A percentile compares a stretch with the other conserved stretches of the same genome.
Evolutionary conservation across 2,329 filamentous ascomycete species (phyloP).

Genomic region (Botrytis deweyae): DNA sequence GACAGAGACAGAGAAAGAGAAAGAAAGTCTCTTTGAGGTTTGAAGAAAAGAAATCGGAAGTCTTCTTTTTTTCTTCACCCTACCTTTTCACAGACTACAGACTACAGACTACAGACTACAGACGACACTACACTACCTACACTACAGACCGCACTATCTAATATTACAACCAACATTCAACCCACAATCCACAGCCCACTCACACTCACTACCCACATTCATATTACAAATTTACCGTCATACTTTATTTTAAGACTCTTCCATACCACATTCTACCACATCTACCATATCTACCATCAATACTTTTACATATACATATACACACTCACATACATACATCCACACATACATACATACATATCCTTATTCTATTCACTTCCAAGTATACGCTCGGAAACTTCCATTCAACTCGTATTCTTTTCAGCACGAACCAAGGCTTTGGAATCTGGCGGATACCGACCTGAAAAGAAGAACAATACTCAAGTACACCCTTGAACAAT

Average conservation of each 20-base stretch:
- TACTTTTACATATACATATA: neutral
- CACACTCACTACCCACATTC: neutral
- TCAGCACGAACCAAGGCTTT: conserved; percentile 9
- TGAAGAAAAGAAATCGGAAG: conserved; percentile 18
- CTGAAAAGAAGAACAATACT: neutral
- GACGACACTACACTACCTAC: neutral
- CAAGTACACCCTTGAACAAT: conserved; percentile 12
- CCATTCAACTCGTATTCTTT: neutral
- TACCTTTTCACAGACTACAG: neutral
- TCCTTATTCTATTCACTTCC: neutral
- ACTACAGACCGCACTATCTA: neutral
- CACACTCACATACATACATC: no score
- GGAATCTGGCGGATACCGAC: neutral
- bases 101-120: neutral
- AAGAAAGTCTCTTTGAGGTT: neutral
- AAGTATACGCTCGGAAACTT: neutral
- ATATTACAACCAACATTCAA: neutral
- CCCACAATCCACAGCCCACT: neutral
- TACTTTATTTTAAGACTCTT: neutral
- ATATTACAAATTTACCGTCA: conserved; percentile 1
- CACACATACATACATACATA: neutral
- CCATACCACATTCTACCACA: neutral
- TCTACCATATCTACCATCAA: neutral
- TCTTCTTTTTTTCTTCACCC: neutral
- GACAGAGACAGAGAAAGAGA: conserved; percentile 5